These are phyloP conservation scores for Grigorovia humatica DNA, from an alignment of 805 yeast genomes.

Conservation along the genomic window DNA sequence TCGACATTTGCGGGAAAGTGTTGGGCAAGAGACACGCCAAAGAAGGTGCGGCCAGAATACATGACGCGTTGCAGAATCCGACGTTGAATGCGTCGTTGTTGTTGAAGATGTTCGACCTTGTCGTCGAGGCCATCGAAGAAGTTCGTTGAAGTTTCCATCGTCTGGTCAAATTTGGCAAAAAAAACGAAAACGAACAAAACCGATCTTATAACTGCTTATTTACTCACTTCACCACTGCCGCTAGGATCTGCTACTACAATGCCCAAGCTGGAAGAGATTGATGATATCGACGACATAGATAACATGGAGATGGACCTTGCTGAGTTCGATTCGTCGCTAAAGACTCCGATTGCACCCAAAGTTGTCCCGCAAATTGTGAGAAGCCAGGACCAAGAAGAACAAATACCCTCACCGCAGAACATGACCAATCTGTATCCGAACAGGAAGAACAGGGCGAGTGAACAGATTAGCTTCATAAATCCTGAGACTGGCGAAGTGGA, in stretches of 20 bases:
- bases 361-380: conserved; percentile 50
- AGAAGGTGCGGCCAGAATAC: conserved; percentile 49
- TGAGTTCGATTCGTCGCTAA: conserved; percentile 67
- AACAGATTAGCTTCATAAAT: conserved; percentile 16
- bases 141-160: not conserved
- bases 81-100: conserved; percentile 55
- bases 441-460: not conserved
- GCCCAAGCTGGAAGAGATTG: conserved; percentile 66
- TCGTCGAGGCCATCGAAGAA: conserved; percentile 31
- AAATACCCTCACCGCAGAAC: not conserved
- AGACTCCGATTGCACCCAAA: conserved; percentile 63
- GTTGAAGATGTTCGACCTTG: conserved; percentile 47
- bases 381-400: conserved; percentile 41
- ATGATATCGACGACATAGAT: conserved; percentile 76
- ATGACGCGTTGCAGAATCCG: conserved; percentile 65
- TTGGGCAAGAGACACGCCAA: conserved; percentile 61
- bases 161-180: not conserved
- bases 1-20: conserved; percentile 57
- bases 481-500: conserved; percentile 25
- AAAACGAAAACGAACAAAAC: too few relatives aligned
- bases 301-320: conserved; percentile 90
- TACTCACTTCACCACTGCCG: too few relatives aligned
- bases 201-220: too few relatives aligned
- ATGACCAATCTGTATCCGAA: not conserved
- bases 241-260: conserved; percentile 10